phyloP scores from a whole-genome alignment of 495 filamentous ascomycete genomes.

The Xylaria bambusicola region DNA sequence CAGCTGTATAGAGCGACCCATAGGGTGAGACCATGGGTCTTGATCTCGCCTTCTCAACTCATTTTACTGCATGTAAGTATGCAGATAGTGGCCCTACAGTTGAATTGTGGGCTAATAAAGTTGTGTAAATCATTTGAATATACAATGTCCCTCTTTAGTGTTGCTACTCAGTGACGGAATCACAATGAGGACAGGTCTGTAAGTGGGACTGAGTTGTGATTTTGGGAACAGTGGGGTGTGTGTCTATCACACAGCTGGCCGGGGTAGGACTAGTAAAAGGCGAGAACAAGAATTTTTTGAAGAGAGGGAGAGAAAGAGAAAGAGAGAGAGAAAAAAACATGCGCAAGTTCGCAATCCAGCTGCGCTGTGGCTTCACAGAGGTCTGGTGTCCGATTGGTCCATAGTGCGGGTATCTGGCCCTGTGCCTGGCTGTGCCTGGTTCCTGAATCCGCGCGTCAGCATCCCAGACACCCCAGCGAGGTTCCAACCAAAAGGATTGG shows the following conservation, averaged over 20 bases:
- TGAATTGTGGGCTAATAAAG: too few relatives aligned
- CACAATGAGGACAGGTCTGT: too few relatives aligned
- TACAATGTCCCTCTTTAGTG: too few relatives aligned
- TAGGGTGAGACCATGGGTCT: not conserved
- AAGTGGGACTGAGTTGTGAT: too few relatives aligned
- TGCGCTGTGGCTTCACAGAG: not conserved
- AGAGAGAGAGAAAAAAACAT: not conserved
- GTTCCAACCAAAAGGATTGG: not conserved
- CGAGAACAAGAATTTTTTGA: too few relatives aligned
- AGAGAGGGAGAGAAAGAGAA: not conserved
- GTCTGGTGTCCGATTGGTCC: conserved; percentile 6
- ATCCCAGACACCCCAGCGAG: not conserved
- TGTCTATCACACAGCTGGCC: too few relatives aligned
- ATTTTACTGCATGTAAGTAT: too few relatives aligned
- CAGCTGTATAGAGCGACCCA: not conserved
- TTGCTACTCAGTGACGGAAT: too few relatives aligned
- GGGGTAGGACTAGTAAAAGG: too few relatives aligned
- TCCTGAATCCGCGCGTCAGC: conserved; percentile 35
- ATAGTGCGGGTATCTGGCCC: not conserved
- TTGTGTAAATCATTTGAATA: too few relatives aligned
- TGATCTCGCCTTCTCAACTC: not conserved
- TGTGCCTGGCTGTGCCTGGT: conserved; percentile 32
- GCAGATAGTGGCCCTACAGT: too few relatives aligned
- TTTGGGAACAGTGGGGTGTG: too few relatives aligned
- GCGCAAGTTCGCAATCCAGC: not conserved